phyloP scores from a whole-genome alignment of 345 rosid genomes.

The Kandelia obovata region DNA sequence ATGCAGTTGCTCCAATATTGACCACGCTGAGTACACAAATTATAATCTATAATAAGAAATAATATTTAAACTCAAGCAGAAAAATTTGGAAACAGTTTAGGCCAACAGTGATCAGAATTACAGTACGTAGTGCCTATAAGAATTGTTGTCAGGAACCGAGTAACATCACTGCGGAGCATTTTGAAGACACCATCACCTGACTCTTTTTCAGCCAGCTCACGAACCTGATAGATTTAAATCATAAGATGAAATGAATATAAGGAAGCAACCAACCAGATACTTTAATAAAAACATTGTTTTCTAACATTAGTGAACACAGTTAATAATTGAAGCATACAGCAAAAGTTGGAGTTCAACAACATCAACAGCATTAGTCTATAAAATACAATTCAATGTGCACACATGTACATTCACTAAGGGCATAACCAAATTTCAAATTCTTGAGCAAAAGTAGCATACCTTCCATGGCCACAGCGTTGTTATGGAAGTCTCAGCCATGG shows the following conservation, averaged over 20 bases:
- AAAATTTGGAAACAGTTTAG: slow-evolving; percentile 16
- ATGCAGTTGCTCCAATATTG: slow-evolving; percentile 97
- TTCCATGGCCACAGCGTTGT: slow-evolving; percentile 96
- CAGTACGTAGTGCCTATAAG: slow-evolving; percentile 97
- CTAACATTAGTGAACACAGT: too few species aligned
- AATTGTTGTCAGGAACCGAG: slow-evolving; percentile 96
- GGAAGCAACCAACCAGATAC: not conserved
- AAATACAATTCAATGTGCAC: not conserved
- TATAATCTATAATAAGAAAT: slow-evolving; percentile 33
- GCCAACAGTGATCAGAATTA: slow-evolving; percentile 22
- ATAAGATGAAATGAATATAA: slow-evolving; percentile 15
- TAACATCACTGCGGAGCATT: slow-evolving; percentile 94
- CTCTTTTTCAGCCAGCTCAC: slow-evolving; percentile 97
- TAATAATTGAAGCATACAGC: too few species aligned
- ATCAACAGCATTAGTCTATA: not conserved
- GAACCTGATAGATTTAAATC: slow-evolving; percentile 51
- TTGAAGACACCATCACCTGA: slow-evolving; percentile 90
- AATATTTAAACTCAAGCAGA: slow-evolving; percentile 22
- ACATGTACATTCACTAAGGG: too few species aligned
- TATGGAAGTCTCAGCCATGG: slow-evolving; percentile 95
- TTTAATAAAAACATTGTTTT: too few species aligned
- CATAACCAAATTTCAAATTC: not conserved
- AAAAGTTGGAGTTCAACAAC: not conserved
- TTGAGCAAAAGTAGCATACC: slow-evolving; percentile 36
- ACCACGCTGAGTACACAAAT: slow-evolving; percentile 61